Evolutionary conservation across 306 rosid genomes (phyloP).

Genomic region (Dryas alaskensis): DNA sequence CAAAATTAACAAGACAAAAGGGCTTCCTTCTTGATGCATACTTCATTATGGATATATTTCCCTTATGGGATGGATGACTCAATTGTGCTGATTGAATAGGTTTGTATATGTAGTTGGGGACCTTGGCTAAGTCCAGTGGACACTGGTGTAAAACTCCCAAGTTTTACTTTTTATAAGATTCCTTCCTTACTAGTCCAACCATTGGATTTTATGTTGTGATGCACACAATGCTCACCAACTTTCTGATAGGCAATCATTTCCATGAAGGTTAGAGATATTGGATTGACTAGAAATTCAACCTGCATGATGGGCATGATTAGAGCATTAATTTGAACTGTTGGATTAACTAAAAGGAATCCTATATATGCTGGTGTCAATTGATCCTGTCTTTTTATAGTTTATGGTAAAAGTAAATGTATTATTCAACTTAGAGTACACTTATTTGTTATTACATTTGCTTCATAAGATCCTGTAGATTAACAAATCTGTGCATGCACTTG

Average conservation of each 20-base stretch:
- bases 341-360: not conserved
- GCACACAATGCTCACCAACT: not conserved
- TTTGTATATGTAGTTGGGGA: not conserved
- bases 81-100: not conserved
- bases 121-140: not conserved
- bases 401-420: not conserved
- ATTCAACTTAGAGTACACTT: not conserved
- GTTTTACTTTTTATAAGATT: not conserved
- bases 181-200: not conserved
- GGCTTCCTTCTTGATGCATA: no score
- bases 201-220: not conserved
- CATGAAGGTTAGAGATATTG: not conserved
- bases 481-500: slow-evolving; percentile 25
- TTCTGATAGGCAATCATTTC: not conserved
- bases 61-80: not conserved
- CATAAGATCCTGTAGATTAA: slow-evolving; percentile 11
- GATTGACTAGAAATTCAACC: not conserved
- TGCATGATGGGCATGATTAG: not conserved
- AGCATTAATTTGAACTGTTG: not conserved
- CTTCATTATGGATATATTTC: no score
- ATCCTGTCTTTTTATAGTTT: not conserved
- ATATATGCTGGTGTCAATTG: not conserved
- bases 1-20: not conserved
- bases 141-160: not conserved
- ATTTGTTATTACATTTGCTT: not conserved